These are phyloP conservation scores for Monosporascus ibericus DNA, from an alignment of 2,329 filamentous ascomycete species.

Conservation along the genomic window DNA sequence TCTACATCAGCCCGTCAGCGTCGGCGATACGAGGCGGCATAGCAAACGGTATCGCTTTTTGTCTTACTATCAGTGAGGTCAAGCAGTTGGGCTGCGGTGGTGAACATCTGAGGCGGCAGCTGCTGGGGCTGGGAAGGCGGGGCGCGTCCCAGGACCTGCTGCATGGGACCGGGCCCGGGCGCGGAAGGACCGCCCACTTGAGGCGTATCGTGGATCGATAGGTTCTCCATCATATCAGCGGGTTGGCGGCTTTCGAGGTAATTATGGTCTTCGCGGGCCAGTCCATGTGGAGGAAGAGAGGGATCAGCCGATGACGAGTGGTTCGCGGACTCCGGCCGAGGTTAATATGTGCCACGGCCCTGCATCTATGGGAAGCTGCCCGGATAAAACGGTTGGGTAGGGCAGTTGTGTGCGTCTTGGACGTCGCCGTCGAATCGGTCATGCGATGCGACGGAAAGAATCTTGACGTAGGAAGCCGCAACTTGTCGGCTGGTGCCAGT, in stretches of 20 bases:
- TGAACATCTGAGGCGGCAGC: constrained; percentile 94
- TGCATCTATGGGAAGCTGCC: no score
- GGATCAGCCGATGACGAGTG: no score
- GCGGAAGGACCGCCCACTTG: constrained; percentile 28
- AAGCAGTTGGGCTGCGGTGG: constrained; percentile 88
- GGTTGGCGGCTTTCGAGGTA: constrained; percentile 8
- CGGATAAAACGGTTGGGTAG: no score
- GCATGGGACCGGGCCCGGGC: constrained; percentile 10
- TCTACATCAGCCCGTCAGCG: constrained; percentile 49
- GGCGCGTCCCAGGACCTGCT: constrained; percentile 22
- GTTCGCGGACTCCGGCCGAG: no score
- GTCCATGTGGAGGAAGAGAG: constrained; percentile 16
- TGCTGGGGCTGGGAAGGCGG: constrained; percentile 48
- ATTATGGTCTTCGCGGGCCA: constrained; percentile 5
- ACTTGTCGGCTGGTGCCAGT: no score
- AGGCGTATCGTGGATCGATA: constrained; percentile 43
- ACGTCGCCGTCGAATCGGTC: no score
- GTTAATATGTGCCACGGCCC: no score
- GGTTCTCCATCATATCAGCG: constrained; percentile 46
- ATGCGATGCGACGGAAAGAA: no score
- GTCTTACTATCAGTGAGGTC: constrained; percentile 93
- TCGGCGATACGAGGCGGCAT: constrained; percentile 11
- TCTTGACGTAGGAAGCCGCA: no score
- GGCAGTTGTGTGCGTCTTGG: no score
- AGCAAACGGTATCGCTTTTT: constrained; percentile 1